phyloP scores from a whole-genome alignment of 495 filamentous ascomycete species.

The Annulohypoxylon maeteangense region DNA sequence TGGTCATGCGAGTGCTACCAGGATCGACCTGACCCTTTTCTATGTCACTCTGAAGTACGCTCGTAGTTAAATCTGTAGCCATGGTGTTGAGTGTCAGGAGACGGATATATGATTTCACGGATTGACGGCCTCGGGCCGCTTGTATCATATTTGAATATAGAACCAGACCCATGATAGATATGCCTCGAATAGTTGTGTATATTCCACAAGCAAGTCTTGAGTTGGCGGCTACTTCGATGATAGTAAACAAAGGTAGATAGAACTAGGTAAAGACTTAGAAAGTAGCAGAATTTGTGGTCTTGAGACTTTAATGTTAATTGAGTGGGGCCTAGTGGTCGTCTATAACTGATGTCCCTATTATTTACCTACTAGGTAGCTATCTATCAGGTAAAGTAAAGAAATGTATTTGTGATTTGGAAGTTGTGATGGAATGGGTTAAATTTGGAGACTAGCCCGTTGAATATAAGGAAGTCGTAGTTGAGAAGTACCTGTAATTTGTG shows the following conservation, averaged over 20 bases:
- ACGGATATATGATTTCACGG: not conserved
- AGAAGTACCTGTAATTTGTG: not conserved
- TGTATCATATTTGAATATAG: constrained; percentile 28
- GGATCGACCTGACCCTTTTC: constrained; percentile 23
- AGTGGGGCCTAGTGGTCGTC: not conserved
- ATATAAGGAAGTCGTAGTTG: not conserved
- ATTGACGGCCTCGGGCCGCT: constrained; percentile 2
- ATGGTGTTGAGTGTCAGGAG: constrained; percentile 25
- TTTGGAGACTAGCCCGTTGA: not conserved
- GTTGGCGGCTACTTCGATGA: constrained; percentile 5
- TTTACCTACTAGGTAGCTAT: not conserved
- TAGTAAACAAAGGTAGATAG: constrained; percentile 16
- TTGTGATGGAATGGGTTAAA: not conserved
- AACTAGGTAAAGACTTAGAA: constrained; percentile 7
- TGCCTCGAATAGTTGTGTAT: constrained; percentile 31
- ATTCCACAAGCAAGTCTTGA: constrained; percentile 32
- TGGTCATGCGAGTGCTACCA: constrained; percentile 1
- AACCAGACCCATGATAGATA: constrained; percentile 8
- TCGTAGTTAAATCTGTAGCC: constrained; percentile 25
- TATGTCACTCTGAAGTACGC: constrained; percentile 13
- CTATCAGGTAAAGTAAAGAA: too few relatives aligned
- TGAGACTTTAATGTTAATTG: not conserved
- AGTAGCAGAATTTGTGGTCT: not conserved
- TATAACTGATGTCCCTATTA: not conserved
- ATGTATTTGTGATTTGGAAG: not conserved